Evolutionary conservation across 192 early-diverging fungal species (phyloP), one percentile per base, ranked within the genome.

Genomic region (Backusella macrospora): DNA sequence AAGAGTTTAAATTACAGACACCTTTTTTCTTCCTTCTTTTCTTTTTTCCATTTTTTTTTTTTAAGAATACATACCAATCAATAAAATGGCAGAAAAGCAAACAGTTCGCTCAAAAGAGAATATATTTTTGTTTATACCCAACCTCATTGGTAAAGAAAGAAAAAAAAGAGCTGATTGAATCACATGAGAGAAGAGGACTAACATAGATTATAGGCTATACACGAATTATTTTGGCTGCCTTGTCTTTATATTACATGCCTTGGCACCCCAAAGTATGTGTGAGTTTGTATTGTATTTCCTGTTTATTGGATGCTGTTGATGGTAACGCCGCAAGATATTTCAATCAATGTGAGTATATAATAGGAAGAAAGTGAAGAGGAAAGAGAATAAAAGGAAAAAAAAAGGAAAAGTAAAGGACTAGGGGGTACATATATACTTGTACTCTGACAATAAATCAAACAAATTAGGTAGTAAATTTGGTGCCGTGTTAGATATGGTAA

Each of bases 401-500:
- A 34, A 2, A 34, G 29, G 2, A 34, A 2, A 34, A 2, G 29
- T 34, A 2, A 2, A 34, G 29, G n/a, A n/a, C n/a, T n/a, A 34
- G 29, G 29, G 29, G 29, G 29, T 34, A 34, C 2, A 34, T 34
- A 34, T 34, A 34, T 34, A 34, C 29, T 34, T 34, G 29, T 1
- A 34, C 2, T 34, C 29, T 59, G 15, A 12, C 52, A n/a, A 5
- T 59, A 16, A 23, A 59, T 23, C 0, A 34, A 34, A 34, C 0
- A 34, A 34, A 34, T 2, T 80, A 89, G 88, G 90, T 68, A 94
- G 90, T 83, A 91, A 92, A 66, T 98, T 99, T 84, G 98, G 98
- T 40, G 95, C 95, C 21, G 97, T 99, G 14, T 85, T 99, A 38
- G 98, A 99, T 77, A 99, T 99, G 98, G 96, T 99, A 44, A 99